Evolutionary conservation across 345 rosid genomes (phyloP).

Genomic region (Draba incana): DNA sequence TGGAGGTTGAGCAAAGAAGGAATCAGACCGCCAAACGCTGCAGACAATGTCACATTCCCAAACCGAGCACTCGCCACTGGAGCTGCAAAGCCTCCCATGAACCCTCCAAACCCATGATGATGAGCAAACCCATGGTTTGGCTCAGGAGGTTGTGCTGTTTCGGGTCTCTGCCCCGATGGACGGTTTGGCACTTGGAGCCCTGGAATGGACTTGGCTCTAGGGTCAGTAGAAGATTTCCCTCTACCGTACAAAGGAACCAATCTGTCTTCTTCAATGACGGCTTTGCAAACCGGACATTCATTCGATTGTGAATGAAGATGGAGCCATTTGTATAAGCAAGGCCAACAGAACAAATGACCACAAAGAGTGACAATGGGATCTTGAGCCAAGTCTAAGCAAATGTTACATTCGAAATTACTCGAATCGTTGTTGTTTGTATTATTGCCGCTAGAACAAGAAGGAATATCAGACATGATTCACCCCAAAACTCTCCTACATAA

Average conservation of each 20-base stretch:
- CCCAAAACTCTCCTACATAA: slow-evolving; percentile 42
- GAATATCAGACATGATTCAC: slow-evolving; percentile 70
- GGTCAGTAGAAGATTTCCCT: slow-evolving; percentile 83
- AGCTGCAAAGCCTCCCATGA: slow-evolving; percentile 80
- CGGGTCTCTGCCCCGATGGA: slow-evolving; percentile 97
- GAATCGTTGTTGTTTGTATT: slow-evolving; percentile 64
- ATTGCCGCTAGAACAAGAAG: slow-evolving; percentile 58
- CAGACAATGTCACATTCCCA: slow-evolving; percentile 80
- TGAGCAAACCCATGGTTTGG: slow-evolving; percentile 65
- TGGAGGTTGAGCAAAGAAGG: slow-evolving; percentile 85
- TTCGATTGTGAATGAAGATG: slow-evolving; percentile 70
- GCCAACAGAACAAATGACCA: slow-evolving; percentile 99
- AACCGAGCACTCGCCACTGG: slow-evolving; percentile 75
- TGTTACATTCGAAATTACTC: slow-evolving; percentile 92
- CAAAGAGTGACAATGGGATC: slow-evolving; percentile 97
- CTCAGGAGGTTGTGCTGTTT: slow-evolving; percentile 89
- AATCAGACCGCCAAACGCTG: slow-evolving; percentile 86
- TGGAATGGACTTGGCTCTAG: slow-evolving; percentile 83
- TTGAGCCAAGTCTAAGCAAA: slow-evolving; percentile 98
- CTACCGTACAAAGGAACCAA: slow-evolving; percentile 95
- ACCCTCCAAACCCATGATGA: slow-evolving; percentile 81
- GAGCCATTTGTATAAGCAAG: slow-evolving; percentile 99
- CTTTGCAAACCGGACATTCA: slow-evolving; percentile 98
- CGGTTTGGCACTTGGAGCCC: slow-evolving; percentile 85
- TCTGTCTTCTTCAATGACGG: slow-evolving; percentile 79